Base-by-base conservation (phyloP, 257 asterid species). In the Salvia rosmarinus region DNA sequence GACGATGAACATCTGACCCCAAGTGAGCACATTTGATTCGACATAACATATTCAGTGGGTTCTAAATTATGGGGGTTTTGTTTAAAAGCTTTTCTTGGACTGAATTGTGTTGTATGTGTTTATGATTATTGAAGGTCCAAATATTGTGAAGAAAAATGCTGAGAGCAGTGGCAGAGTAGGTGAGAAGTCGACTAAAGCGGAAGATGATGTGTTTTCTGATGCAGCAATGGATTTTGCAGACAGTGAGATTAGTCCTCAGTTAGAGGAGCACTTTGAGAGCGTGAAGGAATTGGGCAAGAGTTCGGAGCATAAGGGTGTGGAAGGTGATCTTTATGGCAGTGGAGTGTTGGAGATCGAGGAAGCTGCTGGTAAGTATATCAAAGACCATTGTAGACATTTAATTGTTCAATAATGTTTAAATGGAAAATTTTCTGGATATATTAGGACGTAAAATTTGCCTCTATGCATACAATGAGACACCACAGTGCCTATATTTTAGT, bases 151-250 rank as follows among this genome's bases (percentile, higher is more conserved):
- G 84, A 62, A 42, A 35, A 54, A 46, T 64, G 64, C 60, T 5
- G 84, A 62, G 78, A 86, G 82, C 68, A 81, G 79, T 60, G 79
- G 69, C 58, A 82, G 79, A 67, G 75, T 68, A n/a, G 85, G 82
- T 67, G 76, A 55, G 68, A 84, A 64, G 75, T 85, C 90, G 3
- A 47, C 39, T 52, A 85, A 46, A 80, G 86, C 96, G 20, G 98
- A 86, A 60, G 95, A 88, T 40, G 98, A 92, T 30, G 75, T 82
- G 70, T 92, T 78, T 75, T 74, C 97, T 34, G 98, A 92, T 83
- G 98, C 95, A 49, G 83, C 78, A 44, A 70, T 87, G 0, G 97
- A 87, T 19, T 90, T 92, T 81, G 74, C 93, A 0, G 95, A 90
- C 34, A 79, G 86, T 74, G 90, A 87, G 42, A 54, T 64, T 47